Conservation (phyloP, 148 eudicot species). For the Persicaria tinctoria region DNA sequence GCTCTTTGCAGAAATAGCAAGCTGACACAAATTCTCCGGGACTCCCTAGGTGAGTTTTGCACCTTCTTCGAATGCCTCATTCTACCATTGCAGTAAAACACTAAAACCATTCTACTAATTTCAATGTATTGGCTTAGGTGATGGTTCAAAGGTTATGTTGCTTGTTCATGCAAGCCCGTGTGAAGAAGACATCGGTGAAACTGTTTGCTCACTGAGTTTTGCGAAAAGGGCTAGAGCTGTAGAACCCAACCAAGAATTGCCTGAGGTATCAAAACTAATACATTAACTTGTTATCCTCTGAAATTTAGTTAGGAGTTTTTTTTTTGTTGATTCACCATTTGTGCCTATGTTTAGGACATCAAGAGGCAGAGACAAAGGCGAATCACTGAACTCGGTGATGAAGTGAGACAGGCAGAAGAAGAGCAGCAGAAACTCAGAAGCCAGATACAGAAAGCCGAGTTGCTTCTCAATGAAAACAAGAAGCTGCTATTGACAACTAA, state of each 20-base stretch:
- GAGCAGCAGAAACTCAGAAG: constrained; percentile 26
- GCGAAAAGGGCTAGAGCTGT: constrained; percentile 63
- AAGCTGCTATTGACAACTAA: constrained; percentile 19
- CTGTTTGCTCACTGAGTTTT: constrained; percentile 53
- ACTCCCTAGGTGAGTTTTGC: constrained; percentile 47
- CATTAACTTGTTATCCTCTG: background rate
- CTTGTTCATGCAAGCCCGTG: constrained; percentile 59
- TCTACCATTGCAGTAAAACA: background rate
- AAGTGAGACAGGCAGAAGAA: constrained; percentile 46
- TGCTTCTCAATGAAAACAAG: constrained; percentile 40
- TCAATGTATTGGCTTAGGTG: constrained; percentile 27
- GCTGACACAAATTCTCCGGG: constrained; percentile 63
- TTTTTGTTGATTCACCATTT: background rate
- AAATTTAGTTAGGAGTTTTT: background rate
- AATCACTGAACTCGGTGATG: constrained; percentile 35
- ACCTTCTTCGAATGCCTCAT: background rate
- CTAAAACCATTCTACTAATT: background rate
- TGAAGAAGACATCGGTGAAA: constrained; percentile 60
- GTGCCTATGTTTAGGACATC: constrained; percentile 30
- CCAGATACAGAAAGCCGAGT: constrained; percentile 37
- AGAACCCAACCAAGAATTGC: constrained; percentile 43
- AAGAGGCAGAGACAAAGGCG: constrained; percentile 38
- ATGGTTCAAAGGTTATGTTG: constrained; percentile 61
- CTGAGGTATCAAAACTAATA: constrained; percentile 25
- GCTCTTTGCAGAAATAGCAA: constrained; percentile 58